Conservation (phyloP, 2,329 filamentous ascomycete species). For the Aureobasidium sp. region DNA sequence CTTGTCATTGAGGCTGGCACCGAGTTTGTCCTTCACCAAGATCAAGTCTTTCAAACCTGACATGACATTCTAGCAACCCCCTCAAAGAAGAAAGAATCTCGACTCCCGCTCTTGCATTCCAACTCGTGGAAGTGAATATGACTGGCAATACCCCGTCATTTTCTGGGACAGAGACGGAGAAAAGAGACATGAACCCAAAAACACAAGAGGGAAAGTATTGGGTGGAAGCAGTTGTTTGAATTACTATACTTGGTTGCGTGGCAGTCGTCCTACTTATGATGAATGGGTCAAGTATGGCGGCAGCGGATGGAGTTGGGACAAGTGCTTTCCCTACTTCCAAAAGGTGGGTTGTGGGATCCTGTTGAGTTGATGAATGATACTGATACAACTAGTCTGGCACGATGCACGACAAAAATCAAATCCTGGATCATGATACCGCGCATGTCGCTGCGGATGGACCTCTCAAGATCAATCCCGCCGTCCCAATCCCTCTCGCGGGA, state of each 20-base stretch:
- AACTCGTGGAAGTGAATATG: slow-evolving; percentile 46
- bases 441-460: not conserved
- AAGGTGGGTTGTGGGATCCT: slow-evolving; percentile 30
- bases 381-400: slow-evolving; percentile 28
- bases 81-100: slow-evolving; percentile 43
- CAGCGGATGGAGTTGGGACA: slow-evolving; percentile 49
- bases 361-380: not conserved
- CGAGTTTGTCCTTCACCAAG: not conserved
- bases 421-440: not conserved
- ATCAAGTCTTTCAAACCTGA: too few species aligned
- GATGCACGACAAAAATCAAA: slow-evolving; percentile 44
- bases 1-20: slow-evolving; percentile 12
- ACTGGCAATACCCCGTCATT: slow-evolving; percentile 55
- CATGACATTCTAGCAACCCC: slow-evolving; percentile 30
- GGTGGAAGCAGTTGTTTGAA: slow-evolving; percentile 52
- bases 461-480: not conserved
- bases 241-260: slow-evolving; percentile 57
- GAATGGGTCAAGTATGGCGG: slow-evolving; percentile 40
- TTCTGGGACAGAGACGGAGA: slow-evolving; percentile 53
- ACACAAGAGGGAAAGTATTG: slow-evolving; percentile 52
- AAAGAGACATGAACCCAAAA: slow-evolving; percentile 54
- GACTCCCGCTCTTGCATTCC: slow-evolving; percentile 46
- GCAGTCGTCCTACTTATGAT: slow-evolving; percentile 49
- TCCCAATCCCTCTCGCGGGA: not conserved
- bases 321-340: slow-evolving; percentile 42